Evolutionary conservation across 805 yeast genomes (phyloP).

Genomic region (Jamesozyma piceae): DNA sequence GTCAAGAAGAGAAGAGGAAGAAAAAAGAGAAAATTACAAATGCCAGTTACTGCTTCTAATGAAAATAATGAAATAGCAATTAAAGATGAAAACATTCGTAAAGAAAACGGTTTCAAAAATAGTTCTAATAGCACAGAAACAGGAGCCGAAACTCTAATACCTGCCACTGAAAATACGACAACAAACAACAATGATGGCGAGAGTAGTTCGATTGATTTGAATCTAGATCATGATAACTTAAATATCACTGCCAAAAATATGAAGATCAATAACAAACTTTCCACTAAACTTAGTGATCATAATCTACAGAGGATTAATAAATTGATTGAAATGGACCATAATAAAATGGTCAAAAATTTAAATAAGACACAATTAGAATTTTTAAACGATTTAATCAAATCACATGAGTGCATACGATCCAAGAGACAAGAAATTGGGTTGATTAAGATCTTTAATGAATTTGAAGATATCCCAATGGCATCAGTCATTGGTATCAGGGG

Average conservation of each 20-base stretch:
- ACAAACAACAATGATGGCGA: background rate
- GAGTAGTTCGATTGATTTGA: background rate
- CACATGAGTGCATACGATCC: slow-evolving; percentile 14
- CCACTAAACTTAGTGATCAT: background rate
- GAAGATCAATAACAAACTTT: background rate
- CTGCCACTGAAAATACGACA: background rate
- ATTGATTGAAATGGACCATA: slow-evolving; percentile 11
- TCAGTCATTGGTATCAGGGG: slow-evolving; percentile 31
- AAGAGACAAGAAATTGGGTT: slow-evolving; percentile 27
- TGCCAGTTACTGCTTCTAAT: background rate
- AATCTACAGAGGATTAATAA: slow-evolving; percentile 8
- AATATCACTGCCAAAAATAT: background rate
- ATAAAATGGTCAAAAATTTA: slow-evolving; percentile 5
- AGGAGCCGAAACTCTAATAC: too few species aligned
- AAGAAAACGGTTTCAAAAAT: background rate
- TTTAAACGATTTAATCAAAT: slow-evolving; percentile 13
- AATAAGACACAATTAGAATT: slow-evolving; percentile 19
- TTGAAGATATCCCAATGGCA: slow-evolving; percentile 29
- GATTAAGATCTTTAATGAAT: slow-evolving; percentile 27
- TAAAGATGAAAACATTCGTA: background rate
- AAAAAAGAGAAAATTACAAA: background rate
- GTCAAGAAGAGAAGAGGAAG: background rate
- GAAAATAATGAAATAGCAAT: background rate
- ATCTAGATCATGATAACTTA: background rate
- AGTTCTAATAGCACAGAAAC: too few species aligned